Evolutionary conservation across 1,139 yeast species (phyloP).

Genomic region (Yamadazyma sp.): DNA sequence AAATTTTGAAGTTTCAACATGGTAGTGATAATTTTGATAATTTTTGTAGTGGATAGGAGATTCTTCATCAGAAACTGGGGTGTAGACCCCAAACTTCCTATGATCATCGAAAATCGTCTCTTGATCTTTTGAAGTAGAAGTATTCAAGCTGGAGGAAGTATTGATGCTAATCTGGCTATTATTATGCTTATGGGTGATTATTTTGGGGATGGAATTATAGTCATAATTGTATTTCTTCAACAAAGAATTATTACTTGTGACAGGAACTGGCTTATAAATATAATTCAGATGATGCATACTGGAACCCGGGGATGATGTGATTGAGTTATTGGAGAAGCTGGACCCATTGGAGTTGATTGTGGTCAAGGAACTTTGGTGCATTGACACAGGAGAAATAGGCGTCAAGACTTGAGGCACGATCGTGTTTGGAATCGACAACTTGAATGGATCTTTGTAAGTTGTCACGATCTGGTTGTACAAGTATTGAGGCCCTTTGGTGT

Average conservation of each 20-base stretch:
- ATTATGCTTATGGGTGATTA: conserved; percentile 22
- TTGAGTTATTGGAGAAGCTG: conserved; percentile 1
- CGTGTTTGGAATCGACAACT: conserved; percentile 7
- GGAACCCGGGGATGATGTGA: conserved; percentile 5
- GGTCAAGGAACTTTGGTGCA: background rate
- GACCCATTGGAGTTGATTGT: background rate
- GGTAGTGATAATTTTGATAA: conserved; percentile 1
- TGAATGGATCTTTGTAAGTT: conserved; percentile 19
- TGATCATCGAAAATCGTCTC: conserved; percentile 32
- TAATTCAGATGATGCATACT: conserved; percentile 8
- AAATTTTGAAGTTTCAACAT: conserved; percentile 7
- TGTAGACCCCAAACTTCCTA: conserved; percentile 25
- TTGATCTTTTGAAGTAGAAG: conserved; percentile 25
- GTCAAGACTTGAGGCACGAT: conserved; percentile 9
- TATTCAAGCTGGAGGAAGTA: conserved; percentile 18
- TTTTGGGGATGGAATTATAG: conserved; percentile 9
- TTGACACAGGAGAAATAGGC: conserved; percentile 14
- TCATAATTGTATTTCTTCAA: conserved; percentile 12
- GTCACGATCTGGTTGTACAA: conserved; percentile 24
- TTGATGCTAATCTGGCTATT: conserved; percentile 27
- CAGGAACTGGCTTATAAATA: conserved; percentile 20
- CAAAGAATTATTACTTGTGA: conserved; percentile 13
- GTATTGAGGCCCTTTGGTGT: conserved; percentile 37
- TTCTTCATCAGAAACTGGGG: conserved; percentile 38
- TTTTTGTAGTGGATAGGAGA: conserved; percentile 20